phyloP scores from a whole-genome alignment of 306 rosid genomes.

The Geum urbanum region DNA sequence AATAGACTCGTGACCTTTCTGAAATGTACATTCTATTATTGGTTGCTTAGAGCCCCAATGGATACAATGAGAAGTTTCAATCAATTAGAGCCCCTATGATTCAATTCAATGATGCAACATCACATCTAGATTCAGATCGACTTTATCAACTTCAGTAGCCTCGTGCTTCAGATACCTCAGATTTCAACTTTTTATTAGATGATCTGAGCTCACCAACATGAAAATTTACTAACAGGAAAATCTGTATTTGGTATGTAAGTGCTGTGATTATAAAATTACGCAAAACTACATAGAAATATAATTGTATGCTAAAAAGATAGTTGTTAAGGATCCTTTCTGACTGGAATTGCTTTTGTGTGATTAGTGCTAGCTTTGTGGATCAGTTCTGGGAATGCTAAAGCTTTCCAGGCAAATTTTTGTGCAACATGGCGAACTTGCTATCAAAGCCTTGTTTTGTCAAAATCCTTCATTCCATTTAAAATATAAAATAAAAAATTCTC shows the following conservation, averaged over 20 bases:
- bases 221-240: not conserved
- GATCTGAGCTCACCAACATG: not conserved
- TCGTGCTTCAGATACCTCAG: conserved; percentile 5
- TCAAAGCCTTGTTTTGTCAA: no score
- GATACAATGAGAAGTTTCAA: not conserved
- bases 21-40: conserved; percentile 4
- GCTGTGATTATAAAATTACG: not conserved
- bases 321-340: no score
- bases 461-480: not conserved
- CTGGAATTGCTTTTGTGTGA: not conserved
- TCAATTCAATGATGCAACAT: not conserved
- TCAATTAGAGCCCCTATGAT: not conserved
- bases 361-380: not conserved
- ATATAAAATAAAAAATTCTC: no score
- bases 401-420: not conserved
- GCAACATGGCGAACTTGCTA: not conserved
- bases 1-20: conserved; percentile 10
- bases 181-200: not conserved
- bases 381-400: not conserved
- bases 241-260: not conserved
- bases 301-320: not conserved
- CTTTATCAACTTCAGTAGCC: not conserved
- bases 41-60: not conserved
- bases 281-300: not conserved
- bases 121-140: not conserved